phyloP scores from a whole-genome alignment of 371 early-diverging fungal genomes.

The Mucor ambiguus region DNA sequence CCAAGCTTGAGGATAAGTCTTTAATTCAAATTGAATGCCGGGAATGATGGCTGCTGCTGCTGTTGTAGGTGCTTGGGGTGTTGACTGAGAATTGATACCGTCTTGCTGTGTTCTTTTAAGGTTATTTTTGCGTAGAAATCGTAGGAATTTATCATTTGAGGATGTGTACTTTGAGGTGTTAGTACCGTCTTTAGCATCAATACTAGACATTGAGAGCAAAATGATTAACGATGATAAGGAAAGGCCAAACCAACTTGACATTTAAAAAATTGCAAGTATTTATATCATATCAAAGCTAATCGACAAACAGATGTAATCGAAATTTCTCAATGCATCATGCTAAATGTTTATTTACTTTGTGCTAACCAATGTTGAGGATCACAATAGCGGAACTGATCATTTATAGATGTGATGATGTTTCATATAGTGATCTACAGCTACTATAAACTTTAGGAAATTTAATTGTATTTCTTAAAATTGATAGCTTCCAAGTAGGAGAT shows the following conservation, averaged over 20 bases:
- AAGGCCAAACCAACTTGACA: background rate
- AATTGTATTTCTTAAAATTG: background rate
- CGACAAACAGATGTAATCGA: background rate
- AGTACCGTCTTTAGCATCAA: background rate
- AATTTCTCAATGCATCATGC: background rate
- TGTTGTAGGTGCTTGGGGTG: background rate
- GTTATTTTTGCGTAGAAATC: background rate
- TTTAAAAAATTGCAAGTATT: background rate
- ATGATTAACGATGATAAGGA: background rate
- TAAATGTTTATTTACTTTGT: background rate
- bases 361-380: background rate
- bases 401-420: background rate
- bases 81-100: background rate
- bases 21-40: background rate
- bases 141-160: background rate
- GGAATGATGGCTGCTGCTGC: background rate
- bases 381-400: background rate
- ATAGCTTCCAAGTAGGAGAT: background rate
- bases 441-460: background rate
- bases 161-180: background rate
- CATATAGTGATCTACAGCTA: background rate
- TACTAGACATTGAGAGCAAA: background rate
- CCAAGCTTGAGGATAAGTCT: conserved; percentile 47
- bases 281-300: background rate
- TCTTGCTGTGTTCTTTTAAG: background rate